These are phyloP conservation scores for Entomortierella lignicola DNA, from an alignment of 192 early-diverging fungal genomes.

Conservation along the genomic window DNA sequence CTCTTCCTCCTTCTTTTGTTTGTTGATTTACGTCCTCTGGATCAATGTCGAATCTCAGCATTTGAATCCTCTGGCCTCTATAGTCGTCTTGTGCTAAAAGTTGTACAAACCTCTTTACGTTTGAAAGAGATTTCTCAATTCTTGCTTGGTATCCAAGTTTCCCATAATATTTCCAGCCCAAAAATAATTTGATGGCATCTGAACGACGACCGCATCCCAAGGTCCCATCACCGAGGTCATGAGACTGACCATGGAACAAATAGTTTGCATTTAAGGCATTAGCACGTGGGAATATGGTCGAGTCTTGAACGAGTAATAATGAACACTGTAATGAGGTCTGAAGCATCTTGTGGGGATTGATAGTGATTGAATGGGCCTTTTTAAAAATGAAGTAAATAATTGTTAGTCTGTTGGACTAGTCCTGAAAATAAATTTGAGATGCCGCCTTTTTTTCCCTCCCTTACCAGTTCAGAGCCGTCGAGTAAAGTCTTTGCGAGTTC, in stretches of 20 bases:
- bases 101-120: conserved; percentile 60
- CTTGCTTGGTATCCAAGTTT: conserved; percentile 65
- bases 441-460: conserved; percentile 14
- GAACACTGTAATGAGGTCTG: conserved; percentile 85
- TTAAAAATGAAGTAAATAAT: conserved; percentile 13
- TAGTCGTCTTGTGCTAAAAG: conserved; percentile 32
- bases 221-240: conserved; percentile 82
- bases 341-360: conserved; percentile 89
- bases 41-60: conserved; percentile 52
- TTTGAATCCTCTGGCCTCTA: conserved; percentile 51
- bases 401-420: conserved; percentile 1
- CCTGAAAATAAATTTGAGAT: not conserved
- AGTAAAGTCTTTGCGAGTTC: conserved; percentile 56
- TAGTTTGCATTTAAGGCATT: conserved; percentile 77
- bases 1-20: conserved; percentile 21
- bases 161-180: conserved; percentile 83
- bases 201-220: conserved; percentile 84
- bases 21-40: conserved; percentile 3
- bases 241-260: conserved; percentile 72
- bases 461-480: conserved; percentile 62
- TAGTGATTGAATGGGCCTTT: conserved; percentile 75
- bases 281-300: conserved; percentile 64
- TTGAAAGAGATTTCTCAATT: conserved; percentile 68
- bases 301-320: conserved; percentile 69
- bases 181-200: conserved; percentile 83